Evolutionary conservation across 257 asterid species (phyloP).

Genomic region (Nicotiana tabacum): DNA sequence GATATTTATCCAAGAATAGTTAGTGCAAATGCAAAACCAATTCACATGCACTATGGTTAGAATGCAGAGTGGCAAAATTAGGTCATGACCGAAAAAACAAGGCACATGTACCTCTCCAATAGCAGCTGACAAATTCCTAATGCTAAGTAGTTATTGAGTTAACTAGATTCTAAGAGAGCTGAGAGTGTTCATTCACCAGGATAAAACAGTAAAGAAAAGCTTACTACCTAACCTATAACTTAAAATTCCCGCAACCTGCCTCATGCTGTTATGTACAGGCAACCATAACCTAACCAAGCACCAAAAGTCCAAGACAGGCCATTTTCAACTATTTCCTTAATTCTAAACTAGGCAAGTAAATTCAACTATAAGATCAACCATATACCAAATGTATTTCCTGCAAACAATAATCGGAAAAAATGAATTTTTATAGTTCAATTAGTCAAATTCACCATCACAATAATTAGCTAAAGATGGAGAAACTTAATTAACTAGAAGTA

Average conservation of each 20-base stretch:
- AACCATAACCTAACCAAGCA: background rate
- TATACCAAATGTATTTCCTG: background rate
- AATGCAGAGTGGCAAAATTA: background rate
- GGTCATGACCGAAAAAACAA: background rate
- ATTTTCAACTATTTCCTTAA: background rate
- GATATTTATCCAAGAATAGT: background rate
- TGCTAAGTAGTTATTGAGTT: background rate
- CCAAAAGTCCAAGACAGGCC: background rate
- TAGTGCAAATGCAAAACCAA: background rate
- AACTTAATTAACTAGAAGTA: background rate
- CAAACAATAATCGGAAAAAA: background rate
- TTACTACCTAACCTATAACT: background rate
- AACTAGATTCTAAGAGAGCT: no score
- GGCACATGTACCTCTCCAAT: background rate
- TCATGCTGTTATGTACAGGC: background rate
- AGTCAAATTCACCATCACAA: background rate
- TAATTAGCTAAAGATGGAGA: background rate
- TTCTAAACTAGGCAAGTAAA: background rate
- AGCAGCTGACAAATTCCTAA: background rate
- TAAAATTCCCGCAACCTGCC: background rate
- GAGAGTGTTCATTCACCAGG: background rate
- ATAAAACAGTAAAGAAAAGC: background rate
- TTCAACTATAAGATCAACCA: background rate
- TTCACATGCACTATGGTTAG: background rate
- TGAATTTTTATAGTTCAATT: background rate